Base-by-base conservation (phyloP, 2,329 filamentous ascomycete species). In the Ophiostoma sp. region DNA sequence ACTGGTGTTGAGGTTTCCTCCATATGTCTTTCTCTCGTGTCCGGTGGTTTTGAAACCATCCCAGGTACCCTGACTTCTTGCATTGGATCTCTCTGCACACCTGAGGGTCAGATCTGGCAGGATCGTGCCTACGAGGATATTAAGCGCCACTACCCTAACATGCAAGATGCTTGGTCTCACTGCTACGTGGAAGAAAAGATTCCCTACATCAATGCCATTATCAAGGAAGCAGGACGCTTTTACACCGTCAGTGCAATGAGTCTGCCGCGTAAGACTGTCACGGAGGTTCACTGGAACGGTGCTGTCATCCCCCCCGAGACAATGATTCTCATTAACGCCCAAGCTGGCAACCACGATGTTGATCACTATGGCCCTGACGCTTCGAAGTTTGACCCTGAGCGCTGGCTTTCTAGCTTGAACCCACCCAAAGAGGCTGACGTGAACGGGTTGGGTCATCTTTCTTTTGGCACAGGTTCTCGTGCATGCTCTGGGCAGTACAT, bases 171-270 rank as follows among this genome's bases (percentile, higher is more conserved):
- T n/a, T 94, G 91, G 89, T 86, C 89, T 74, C 86, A 83, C 73
- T 93, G 90, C 72, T 83, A 92, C 0, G 76, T 86, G 3, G 91
- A 93, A 76, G 91, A 93, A 76, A 92, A 91, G 75, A 84, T 92
- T 0, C 87, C 89, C 0, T 95, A 93, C 77, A 82, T 95, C 72
- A 91, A 90, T 0, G 91, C 91, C 0, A 79, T 95, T 6, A 90
- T 91, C 72, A 93, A 93, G 76, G 92, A 95, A 76, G 87, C 89
- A 0, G 82, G 94, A 0, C 86, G 92, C 35, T 94, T 87, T 82
- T 94, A 89, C 85, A 90, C 88, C 2, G 91, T 94, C 39, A 91
- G 94, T 73, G 90, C 91, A 1, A 89, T 95, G 74, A 92, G 88
- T 75, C 83, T 95, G 0, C 92, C 92, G 0, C 83, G 92, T 3